Conservation (phyloP, 2,329 filamentous ascomycete species). For the Arthrobotrys megalospora region DNA sequence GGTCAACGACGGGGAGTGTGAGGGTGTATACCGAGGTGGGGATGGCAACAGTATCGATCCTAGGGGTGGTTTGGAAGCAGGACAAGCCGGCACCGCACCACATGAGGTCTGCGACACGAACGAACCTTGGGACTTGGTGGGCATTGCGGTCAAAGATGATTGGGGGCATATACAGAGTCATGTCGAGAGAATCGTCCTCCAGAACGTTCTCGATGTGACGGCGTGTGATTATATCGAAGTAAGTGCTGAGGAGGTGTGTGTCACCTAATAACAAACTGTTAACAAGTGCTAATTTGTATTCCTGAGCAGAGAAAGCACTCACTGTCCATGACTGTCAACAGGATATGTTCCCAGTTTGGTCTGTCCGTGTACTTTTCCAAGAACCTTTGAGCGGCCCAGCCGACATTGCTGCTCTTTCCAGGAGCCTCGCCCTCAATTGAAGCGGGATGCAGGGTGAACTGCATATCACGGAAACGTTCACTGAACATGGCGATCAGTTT, state of each 20-base stretch:
- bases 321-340: constrained; percentile 82
- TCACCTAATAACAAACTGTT: constrained; percentile 72
- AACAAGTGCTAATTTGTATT: constrained; percentile 60
- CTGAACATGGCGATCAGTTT: constrained; percentile 76
- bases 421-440: constrained; percentile 78
- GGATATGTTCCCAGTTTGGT: constrained; percentile 73
- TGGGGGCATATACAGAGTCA: constrained; percentile 78
- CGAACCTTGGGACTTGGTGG: constrained; percentile 77
- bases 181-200: constrained; percentile 74
- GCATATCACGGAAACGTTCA: constrained; percentile 77
- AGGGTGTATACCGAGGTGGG: constrained; percentile 82
- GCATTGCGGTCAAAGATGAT: constrained; percentile 83
- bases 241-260: constrained; percentile 78
- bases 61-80: constrained; percentile 41
- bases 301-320: constrained; percentile 66
- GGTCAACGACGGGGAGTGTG: constrained; percentile 77
- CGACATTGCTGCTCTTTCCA: constrained; percentile 82
- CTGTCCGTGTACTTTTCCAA: constrained; percentile 74
- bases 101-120: constrained; percentile 80
- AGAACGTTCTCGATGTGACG: constrained; percentile 73
- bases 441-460: constrained; percentile 77
- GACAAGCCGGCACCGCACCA: constrained; percentile 81
- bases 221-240: constrained; percentile 75
- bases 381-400: constrained; percentile 78
- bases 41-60: constrained; percentile 72